These are phyloP conservation scores for Trichosanthes truncata DNA, from an alignment of 306 rosid genomes.

Conservation along the genomic window DNA sequence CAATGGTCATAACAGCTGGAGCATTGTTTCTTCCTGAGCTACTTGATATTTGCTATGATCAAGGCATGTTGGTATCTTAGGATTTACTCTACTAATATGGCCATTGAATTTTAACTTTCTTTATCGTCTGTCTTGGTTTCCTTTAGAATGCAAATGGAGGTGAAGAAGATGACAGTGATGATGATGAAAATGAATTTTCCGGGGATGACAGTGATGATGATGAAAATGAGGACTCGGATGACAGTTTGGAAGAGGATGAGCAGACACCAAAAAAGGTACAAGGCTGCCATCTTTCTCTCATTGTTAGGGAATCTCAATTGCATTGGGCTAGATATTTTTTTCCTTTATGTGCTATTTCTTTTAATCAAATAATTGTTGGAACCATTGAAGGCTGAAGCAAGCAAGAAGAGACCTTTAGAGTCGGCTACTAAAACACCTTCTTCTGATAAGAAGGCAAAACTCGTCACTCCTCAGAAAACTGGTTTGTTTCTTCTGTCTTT, in stretches of 20 bases:
- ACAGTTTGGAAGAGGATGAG: constrained; percentile 32
- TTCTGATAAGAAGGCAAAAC: constrained; percentile 47
- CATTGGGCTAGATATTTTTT: not conserved
- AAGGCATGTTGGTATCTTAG: not conserved
- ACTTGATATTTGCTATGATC: not conserved
- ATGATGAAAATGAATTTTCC: not conserved
- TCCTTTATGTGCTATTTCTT: not conserved
- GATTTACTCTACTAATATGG: not conserved
- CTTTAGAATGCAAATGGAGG: constrained; percentile 4
- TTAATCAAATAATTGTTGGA: not conserved
- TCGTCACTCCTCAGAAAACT: constrained; percentile 49
- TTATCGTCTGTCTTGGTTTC: not conserved
- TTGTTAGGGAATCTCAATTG: not conserved
- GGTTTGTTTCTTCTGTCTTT: constrained; percentile 26
- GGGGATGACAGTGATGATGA: not conserved
- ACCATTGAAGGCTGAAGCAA: constrained; percentile 26
- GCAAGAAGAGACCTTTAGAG: constrained; percentile 36
- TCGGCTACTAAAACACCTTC: constrained; percentile 29
- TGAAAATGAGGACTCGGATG: constrained; percentile 26
- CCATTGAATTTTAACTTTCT: not conserved
- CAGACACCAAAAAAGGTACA: constrained; percentile 44
- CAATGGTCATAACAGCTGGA: not conserved
- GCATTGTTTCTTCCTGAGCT: not conserved
- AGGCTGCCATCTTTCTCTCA: not conserved
- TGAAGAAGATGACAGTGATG: not conserved